A percentile compares a stretch with the other conserved stretches of the same genome.
Evolutionary conservation across 2,329 filamentous ascomycete genomes (phyloP).

Genomic region (Diatrype stigma): DNA sequence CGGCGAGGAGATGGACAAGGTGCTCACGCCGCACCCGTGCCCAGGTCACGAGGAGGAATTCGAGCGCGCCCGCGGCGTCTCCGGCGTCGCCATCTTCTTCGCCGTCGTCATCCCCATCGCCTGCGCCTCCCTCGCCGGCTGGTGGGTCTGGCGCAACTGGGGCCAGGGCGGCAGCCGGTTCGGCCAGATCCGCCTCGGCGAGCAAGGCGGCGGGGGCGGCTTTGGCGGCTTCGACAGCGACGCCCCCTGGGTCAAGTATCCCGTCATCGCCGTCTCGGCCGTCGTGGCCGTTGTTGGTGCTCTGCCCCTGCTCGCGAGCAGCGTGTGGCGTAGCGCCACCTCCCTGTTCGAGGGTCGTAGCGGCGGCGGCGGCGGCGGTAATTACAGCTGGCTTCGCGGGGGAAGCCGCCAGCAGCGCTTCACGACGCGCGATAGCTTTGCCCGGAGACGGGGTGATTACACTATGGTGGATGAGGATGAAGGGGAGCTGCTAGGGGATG

Average conservation of each 20-base stretch:
- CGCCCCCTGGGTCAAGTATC: conserved; percentile 74
- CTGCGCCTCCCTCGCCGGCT: conserved; percentile 69
- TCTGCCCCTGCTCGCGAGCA: conserved; percentile 66
- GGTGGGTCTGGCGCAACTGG: conserved; percentile 83
- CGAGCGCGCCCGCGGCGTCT: conserved; percentile 63
- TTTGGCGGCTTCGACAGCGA: conserved; percentile 58
- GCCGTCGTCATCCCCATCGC: conserved; percentile 73
- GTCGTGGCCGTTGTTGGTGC: conserved; percentile 55
- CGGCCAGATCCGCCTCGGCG: conserved; percentile 86
- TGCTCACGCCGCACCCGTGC: conserved; percentile 59
- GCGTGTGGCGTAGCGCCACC: conserved; percentile 64
- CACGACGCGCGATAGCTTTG: conserved; percentile 85
- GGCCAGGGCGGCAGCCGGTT: conserved; percentile 87
- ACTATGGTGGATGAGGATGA: conserved; percentile 87
- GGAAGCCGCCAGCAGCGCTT: conserved; percentile 64
- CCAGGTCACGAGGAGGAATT: conserved; percentile 80
- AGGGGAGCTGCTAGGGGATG: conserved; percentile 87
- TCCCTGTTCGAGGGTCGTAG: conserved; percentile 48
- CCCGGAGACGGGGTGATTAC: conserved; percentile 82
- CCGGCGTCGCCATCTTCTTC: conserved; percentile 76
- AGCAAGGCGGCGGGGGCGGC: conserved; percentile 35
- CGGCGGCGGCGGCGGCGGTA: conserved; percentile 40
- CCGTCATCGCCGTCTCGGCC: conserved; percentile 69
- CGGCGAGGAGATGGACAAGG: conserved; percentile 71
- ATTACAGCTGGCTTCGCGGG: conserved; percentile 44